Conservation (phyloP, 805 yeast species). For the Saccharomycopsis schoenii region DNA sequence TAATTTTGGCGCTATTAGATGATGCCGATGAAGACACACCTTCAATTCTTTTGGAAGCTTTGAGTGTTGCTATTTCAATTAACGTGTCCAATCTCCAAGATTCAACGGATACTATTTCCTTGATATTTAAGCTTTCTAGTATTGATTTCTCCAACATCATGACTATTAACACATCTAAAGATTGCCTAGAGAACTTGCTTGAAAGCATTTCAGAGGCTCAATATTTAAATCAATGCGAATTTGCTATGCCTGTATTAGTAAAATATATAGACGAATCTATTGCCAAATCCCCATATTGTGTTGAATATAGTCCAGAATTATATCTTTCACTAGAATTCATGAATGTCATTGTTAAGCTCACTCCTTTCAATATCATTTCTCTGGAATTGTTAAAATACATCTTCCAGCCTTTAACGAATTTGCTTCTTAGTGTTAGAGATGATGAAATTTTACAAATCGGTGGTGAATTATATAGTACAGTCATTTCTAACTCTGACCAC, state of each 20-base stretch:
- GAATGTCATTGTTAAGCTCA: constrained; percentile 37
- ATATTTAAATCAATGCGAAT: constrained; percentile 39
- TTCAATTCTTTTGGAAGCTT: constrained; percentile 59
- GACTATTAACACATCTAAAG: constrained; percentile 54
- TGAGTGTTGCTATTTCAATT: constrained; percentile 47
- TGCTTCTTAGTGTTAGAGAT: constrained; percentile 41
- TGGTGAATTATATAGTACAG: constrained; percentile 59
- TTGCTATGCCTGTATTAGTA: constrained; percentile 43
- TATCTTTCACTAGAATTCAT: constrained; percentile 48
- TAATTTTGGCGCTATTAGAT: constrained; percentile 38
- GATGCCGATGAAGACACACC: constrained; percentile 76
- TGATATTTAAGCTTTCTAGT: constrained; percentile 55
- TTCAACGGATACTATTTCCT: constrained; percentile 32
- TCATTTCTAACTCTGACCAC: constrained; percentile 35
- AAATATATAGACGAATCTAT: constrained; percentile 29
- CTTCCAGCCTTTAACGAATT: constrained; percentile 22
- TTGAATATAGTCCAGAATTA: constrained; percentile 51
- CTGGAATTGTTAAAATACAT: constrained; percentile 23
- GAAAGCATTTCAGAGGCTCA: constrained; percentile 33
- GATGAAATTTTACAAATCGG: constrained; percentile 70
- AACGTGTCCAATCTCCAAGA: constrained; percentile 28
- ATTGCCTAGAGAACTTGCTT: constrained; percentile 47
- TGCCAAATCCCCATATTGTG: constrained; percentile 20
- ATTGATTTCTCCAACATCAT: constrained; percentile 71
- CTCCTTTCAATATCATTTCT: constrained; percentile 27